Evolutionary conservation across 345 rosid genomes (phyloP), one percentile per base, ranked within the genome.

Genomic region (Eucalyptus tenuipes): DNA sequence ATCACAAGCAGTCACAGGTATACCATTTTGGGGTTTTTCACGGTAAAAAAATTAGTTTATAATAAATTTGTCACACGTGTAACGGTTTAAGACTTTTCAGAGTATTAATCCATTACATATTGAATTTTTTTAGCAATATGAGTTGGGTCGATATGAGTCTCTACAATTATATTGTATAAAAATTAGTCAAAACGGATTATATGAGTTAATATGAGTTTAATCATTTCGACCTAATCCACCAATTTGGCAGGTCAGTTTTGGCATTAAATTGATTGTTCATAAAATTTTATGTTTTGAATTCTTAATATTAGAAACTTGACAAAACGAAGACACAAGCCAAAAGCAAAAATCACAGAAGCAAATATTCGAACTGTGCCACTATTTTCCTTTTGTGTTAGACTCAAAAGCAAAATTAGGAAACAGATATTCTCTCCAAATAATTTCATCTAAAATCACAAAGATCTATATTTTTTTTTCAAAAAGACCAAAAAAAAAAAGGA

Each of bases 51-150:
- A 20, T 52, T 52, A 52, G 0, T 52, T 52, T 52, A 0, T 3
- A 9, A 2, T 7, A 52, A 52, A 52, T 52, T 52, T 52, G 2
- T 52, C 55, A 18, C 4, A 50, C 53, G 3, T 50, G 1, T 16
- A 50, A 6, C 2, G 7, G 0, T 52, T 52, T 52, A 2, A 18
- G 2, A 1, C 3, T 18, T 45, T 20, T 7, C 0, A 0, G 9
- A 1, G 0, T 52, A 52, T 20, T 52, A 20, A 52, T 52, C 25
- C 10, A 20, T 52, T 52, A 18, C 5, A 55, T 24, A 55, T 10
- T 24, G 29, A 55, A 4, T 24, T 24, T 55, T 10, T 55, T 24
- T 55, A 24, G 29, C 29, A 55, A 24, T 55, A 25, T 55, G 61
- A 55, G 29, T 10, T 10, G 0, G 29, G 61, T 55, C 6, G 0